Evolutionary conservation across 441 rosid genomes (phyloP).

Genomic region (Manihot esculenta): DNA sequence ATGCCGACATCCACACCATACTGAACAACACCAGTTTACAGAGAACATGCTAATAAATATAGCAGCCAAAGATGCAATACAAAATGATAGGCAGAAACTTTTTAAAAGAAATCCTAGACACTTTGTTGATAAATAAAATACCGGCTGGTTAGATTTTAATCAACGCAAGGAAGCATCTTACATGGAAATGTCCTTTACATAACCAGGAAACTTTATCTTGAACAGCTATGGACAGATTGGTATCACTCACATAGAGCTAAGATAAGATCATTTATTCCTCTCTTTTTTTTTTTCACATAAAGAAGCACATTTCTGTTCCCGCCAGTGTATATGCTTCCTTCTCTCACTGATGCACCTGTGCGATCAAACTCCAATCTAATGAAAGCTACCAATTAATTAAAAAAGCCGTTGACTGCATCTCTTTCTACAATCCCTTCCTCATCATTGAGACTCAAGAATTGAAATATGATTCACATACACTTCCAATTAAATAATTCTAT

Average conservation of each 20-base stretch:
- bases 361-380: no score
- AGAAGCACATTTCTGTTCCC: no score
- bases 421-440: neutral
- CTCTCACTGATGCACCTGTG: no score
- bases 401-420: neutral
- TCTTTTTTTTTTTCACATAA: no score
- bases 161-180: neutral
- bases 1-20: neutral
- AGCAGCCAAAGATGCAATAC: no score
- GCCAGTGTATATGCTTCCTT: no score
- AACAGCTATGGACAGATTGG: neutral
- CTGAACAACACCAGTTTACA: constrained; percentile 1
- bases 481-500: no score
- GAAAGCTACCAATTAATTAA: no score
- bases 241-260: neutral
- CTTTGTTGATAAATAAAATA: neutral
- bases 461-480: neutral
- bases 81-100: no score
- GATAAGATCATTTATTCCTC: neutral
- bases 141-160: neutral
- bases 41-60: neutral
- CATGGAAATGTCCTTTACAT: neutral
- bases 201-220: neutral
- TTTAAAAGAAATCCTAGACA: neutral
- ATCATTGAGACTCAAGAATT: neutral